Percentiles rank a stretch among this genome's conserved stretches.
These are phyloP conservation scores for Tetraselmis striata DNA, from an alignment of 139 green algal species.

Conservation along the genomic window DNA sequence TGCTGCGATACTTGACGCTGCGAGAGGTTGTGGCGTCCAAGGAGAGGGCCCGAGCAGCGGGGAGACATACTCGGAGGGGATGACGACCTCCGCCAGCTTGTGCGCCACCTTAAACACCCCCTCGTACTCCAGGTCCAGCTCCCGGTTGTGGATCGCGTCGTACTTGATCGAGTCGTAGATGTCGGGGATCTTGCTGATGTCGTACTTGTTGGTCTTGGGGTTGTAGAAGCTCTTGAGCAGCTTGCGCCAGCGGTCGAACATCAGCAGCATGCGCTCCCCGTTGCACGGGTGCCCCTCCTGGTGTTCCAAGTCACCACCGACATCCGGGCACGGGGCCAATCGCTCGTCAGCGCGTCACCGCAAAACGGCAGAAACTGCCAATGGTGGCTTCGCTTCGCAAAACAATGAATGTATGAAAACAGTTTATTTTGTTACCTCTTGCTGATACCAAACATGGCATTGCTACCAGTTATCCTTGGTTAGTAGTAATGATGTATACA, in stretches of 20 bases:
- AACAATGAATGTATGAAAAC: no score
- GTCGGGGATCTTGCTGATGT: slow-evolving; percentile 91
- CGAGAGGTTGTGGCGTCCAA: neutral
- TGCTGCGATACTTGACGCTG: no score
- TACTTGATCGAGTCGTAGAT: slow-evolving; percentile 93
- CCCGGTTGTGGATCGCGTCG: slow-evolving; percentile 90
- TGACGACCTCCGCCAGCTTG: slow-evolving; percentile 59
- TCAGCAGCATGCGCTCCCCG: slow-evolving; percentile 77
- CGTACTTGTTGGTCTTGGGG: slow-evolving; percentile 72
- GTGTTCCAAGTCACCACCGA: slow-evolving; percentile 12
- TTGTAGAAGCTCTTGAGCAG: slow-evolving; percentile 79
- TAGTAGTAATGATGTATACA: no score
- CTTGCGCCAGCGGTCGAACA: slow-evolving; percentile 89
- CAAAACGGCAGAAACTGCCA: no score
- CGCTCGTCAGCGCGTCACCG: no score
- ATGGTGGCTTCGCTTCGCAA: no score
- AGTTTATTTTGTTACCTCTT: no score
- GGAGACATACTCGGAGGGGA: slow-evolving; percentile 37
- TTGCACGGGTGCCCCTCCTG: slow-evolving; percentile 59
- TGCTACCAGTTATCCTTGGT: no score
- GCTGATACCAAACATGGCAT: no score
- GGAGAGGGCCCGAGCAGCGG: neutral
- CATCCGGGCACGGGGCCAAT: neutral
- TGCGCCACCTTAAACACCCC: slow-evolving; percentile 66
- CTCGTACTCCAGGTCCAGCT: slow-evolving; percentile 63